Base-by-base conservation (phyloP, 768 basidiomycete species). In the Lactarius trivialis region DNA sequence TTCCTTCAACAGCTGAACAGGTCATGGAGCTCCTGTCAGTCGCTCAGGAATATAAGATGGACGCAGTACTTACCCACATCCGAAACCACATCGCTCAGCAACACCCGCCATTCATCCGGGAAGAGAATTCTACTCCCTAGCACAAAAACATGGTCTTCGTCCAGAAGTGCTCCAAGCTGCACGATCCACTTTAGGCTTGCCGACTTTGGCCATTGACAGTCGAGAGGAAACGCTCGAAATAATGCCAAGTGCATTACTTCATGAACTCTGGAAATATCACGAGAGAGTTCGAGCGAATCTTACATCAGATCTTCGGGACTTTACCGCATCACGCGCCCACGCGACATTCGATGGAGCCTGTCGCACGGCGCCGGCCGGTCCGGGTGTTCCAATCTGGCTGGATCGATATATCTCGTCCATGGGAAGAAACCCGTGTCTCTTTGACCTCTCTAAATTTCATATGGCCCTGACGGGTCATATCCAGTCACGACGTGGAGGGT, bases 191-290 rank as follows among this genome's bases (percentile, higher is more conserved):
- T 28, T 61, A 32, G 30, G 17, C 11, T 28, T 51, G 6, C 37
- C 45, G 7, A n/a, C 4, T 21, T 39, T 61, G 37, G 34, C n/a
- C 14, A 51, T 61, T 4, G 6, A 56, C 9, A n/a, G 8, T 15
- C 36, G 56, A 9, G 32, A 52, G 0, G 36, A 36, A 6, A n/a
- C 43, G 37, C 49, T 56, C 48, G 30, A 34, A 26, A 11, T 50
- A 5, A 61, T 56, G 55, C 21, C 60, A 1, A 36, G 55, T 8
- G 21, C 12, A 8, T 37, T 0, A 32, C 60, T 61, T 6, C 48
- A 56, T 6, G 54, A 56, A 50, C 60, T 61, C 30, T 61, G 60
- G 55, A 55, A 55, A 39, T 61, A 56, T 50, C 36, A 50, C 9
- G 1, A 24, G 17, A 39, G 36, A 19, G 54, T 56, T 39, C 26